Percentiles rank a stretch among this genome's conserved stretches.
Evolutionary conservation across 257 asterid species (phyloP).

Genomic region (Forsythia viridissima): DNA sequence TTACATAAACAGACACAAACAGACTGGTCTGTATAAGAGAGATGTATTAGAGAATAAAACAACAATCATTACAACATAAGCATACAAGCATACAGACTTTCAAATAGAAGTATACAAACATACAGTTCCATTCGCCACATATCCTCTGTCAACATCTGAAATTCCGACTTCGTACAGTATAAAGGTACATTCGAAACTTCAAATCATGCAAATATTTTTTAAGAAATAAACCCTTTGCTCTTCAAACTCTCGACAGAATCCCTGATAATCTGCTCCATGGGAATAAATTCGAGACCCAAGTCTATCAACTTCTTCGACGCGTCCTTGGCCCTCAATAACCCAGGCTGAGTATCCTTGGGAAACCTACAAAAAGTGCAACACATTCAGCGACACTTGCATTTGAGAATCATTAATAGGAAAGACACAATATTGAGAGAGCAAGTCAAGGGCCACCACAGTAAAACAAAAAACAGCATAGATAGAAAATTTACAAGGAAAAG

Average conservation of each 20-base stretch:
- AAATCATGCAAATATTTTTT: neutral
- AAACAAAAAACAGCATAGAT: neutral
- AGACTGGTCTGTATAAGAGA: too few species aligned
- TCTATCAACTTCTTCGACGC: constrained; percentile 68
- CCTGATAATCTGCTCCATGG: constrained; percentile 78
- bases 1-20: too few species aligned
- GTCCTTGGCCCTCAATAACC: constrained; percentile 59
- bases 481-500: neutral
- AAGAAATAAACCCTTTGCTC: constrained; percentile 62
- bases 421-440: neutral
- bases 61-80: too few species aligned
- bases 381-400: neutral
- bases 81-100: too few species aligned
- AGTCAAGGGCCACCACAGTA: neutral
- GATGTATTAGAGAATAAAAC: too few species aligned
- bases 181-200: neutral
- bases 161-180: neutral
- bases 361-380: constrained; percentile 40
- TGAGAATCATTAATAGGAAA: neutral
- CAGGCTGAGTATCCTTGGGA: constrained; percentile 76
- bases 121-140: neutral
- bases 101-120: neutral
- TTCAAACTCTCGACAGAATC: constrained; percentile 77
- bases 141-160: neutral
- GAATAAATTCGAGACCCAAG: constrained; percentile 68